phyloP scores from a whole-genome alignment of 1,139 yeast species.

The Suhomyces atakaporum region DNA sequence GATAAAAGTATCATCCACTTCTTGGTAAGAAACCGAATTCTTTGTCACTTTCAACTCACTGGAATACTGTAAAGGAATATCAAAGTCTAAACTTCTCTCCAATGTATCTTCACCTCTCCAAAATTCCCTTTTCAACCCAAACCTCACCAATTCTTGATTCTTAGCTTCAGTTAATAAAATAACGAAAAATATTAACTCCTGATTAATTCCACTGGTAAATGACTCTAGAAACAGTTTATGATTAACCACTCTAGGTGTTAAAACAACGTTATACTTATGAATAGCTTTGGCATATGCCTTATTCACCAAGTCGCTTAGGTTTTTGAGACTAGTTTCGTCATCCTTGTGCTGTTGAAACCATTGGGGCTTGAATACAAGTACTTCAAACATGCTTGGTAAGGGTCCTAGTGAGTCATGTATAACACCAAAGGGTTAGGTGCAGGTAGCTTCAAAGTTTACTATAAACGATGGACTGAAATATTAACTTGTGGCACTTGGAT shows the following conservation, averaged over 20 bases:
- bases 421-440: too few species aligned
- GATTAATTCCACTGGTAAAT: conserved; percentile 24
- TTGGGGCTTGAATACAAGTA: conserved; percentile 1
- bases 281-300: conserved; percentile 51
- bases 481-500: too few species aligned
- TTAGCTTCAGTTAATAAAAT: conserved; percentile 30
- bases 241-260: conserved; percentile 38
- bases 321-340: conserved; percentile 13
- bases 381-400: conserved; percentile 5
- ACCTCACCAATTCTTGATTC: background rate
- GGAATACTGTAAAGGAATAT: conserved; percentile 26
- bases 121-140: conserved; percentile 18
- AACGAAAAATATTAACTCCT: conserved; percentile 25
- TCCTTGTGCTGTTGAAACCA: conserved; percentile 3
- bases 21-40: background rate
- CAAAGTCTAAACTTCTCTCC: conserved; percentile 28
- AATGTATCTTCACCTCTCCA: conserved; percentile 17
- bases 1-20: conserved; percentile 21
- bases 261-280: conserved; percentile 43
- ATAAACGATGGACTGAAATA: too few species aligned
- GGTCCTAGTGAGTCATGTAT: too few species aligned
- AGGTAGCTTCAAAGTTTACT: too few species aligned
- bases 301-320: conserved; percentile 36
- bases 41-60: background rate
- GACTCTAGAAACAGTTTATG: conserved; percentile 27